Percentiles rank a stretch among this genome's conserved stretches.
Evolutionary conservation across 2,329 filamentous ascomycete species (phyloP).

Genomic region (Venturia pyrina): DNA sequence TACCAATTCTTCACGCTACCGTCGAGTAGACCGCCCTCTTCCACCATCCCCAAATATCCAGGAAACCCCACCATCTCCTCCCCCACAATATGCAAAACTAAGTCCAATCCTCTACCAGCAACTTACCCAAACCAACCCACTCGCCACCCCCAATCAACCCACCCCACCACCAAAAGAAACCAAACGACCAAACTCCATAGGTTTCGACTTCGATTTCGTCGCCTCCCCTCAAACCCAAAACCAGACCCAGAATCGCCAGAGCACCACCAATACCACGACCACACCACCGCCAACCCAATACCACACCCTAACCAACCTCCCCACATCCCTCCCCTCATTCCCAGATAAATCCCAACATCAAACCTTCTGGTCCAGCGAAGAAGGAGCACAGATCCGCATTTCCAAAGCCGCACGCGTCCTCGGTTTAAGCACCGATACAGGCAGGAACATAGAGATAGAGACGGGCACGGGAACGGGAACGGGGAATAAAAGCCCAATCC

Average conservation of each 20-base stretch:
- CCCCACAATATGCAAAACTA: neutral
- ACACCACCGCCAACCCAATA: too few relatives aligned
- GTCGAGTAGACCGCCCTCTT: neutral
- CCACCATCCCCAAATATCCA: neutral
- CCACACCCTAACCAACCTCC: too few relatives aligned
- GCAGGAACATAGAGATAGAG: neutral
- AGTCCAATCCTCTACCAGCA: neutral
- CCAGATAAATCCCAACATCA: neutral
- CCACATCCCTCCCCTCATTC: too few relatives aligned
- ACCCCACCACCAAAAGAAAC: neutral
- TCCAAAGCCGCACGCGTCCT: neutral
- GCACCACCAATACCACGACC: too few relatives aligned
- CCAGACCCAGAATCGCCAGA: too few relatives aligned
- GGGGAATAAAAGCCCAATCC: neutral
- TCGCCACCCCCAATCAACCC: too few relatives aligned
- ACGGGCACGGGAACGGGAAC: too few relatives aligned
- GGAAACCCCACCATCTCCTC: neutral
- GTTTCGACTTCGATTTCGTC: neutral
- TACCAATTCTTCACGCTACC: neutral
- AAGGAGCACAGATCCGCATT: neutral
- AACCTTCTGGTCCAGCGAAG: neutral
- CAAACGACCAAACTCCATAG: neutral
- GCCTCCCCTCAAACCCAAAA: too few relatives aligned
- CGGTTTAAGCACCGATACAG: neutral
- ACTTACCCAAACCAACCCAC: too few relatives aligned